phyloP scores from a whole-genome alignment of 1,284 basidiomycete genomes.

The Cutaneotrichosporon sp. region DNA sequence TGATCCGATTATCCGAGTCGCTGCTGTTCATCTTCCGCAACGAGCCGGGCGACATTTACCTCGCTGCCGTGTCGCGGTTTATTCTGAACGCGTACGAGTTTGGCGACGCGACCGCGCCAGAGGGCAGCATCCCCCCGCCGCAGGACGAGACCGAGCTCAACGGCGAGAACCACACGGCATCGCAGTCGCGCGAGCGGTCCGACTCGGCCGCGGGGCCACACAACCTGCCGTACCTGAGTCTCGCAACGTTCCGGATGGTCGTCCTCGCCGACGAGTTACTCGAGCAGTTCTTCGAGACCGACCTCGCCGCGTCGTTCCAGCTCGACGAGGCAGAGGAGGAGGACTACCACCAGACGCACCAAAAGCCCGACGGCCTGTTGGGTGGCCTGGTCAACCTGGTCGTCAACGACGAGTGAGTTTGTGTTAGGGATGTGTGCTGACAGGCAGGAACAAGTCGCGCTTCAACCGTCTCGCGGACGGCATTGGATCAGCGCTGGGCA shows the following conservation, averaged over 20 bases:
- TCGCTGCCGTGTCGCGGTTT: conserved; percentile 90
- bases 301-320: conserved; percentile 79
- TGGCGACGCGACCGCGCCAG: conserved; percentile 72
- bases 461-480: conserved; percentile 69
- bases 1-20: conserved; percentile 83
- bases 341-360: conserved; percentile 52
- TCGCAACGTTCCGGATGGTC: conserved; percentile 87
- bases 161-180: conserved; percentile 48
- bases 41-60: conserved; percentile 92
- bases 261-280: conserved; percentile 89
- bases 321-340: conserved; percentile 61
- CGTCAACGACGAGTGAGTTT: conserved; percentile 63
- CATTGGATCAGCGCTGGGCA: conserved; percentile 85
- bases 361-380: conserved; percentile 57
- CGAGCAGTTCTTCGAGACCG: conserved; percentile 88
- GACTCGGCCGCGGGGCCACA: conserved; percentile 41
- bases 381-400: conserved; percentile 83
- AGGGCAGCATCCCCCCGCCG: conserved; percentile 48
- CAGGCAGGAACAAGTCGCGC: conserved; percentile 39
- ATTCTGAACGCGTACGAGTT: conserved; percentile 97
- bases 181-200: conserved; percentile 53
- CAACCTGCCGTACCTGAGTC: conserved; percentile 77
- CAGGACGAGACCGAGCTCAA: conserved; percentile 30
- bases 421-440: conserved; percentile 1
- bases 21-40: conserved; percentile 96